Base-by-base conservation (phyloP, 495 filamentous ascomycete species). In the Penicillium roqueforti region DNA sequence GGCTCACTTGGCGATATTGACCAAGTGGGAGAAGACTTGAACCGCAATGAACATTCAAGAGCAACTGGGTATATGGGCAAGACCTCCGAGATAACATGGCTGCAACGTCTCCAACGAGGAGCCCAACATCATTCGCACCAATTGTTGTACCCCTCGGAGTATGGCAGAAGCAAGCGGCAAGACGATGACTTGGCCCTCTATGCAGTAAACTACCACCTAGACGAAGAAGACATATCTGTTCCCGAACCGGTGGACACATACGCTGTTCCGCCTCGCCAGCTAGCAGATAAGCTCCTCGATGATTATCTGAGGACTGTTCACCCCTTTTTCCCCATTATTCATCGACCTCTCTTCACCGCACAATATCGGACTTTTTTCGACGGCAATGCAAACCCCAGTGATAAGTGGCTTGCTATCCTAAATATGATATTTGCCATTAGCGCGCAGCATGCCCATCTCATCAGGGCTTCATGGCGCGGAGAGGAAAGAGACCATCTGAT, bases 401-500 rank as follows among this genome's bases (percentile, higher is more conserved):
- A 62, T 13, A 76, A 76, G 46, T 85, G 80, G 80, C 66, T 83
- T 25, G 79, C 81, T 0, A 80, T 80, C 26, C 45, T 85, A 19
- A 87, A 87, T 58, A 58, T 83, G 19, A 73, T 86, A 29, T 84
- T 86, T 58, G 83, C 84, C 13, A 83, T 86, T 57, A n/a, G n/a
- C n/a, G 76, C 73, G 6, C 82, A 4, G 75, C 75, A 37, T 78
- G 82, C 57, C 71, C 73, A 16, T 72, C n/a, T n/a, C n/a, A 79
- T 50, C 68, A 83, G 10, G 62, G 59, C 1, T 67, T 71, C 51
- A 71, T 67, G 13, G 61, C 68, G 28, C 78, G 73, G 75, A 67
- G 55, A 32, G 63, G 63, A 19, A 68, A 57, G 69, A 44, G 82
- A 83, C 53, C 80, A 84, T 59, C 56, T 83, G 22, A 57, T 79